These are phyloP conservation scores for Hymenoscyphus infarciens DNA, from an alignment of 2,329 filamentous ascomycete genomes.

Conservation along the genomic window DNA sequence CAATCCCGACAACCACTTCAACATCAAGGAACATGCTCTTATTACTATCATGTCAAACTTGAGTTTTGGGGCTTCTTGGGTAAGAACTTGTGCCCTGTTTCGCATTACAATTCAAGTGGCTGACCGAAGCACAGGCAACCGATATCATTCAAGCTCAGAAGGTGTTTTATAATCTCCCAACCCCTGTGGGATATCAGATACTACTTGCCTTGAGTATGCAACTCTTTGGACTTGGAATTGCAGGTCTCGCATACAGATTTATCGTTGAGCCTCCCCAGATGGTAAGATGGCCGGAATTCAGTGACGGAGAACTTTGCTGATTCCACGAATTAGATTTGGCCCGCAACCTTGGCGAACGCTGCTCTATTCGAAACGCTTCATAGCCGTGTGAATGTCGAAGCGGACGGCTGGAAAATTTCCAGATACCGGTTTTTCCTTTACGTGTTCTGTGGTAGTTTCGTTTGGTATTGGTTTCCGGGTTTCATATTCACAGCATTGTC, in stretches of 20 bases:
- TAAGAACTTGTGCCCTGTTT: constrained; percentile 31
- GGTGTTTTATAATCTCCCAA: constrained; percentile 19
- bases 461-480: constrained; percentile 56
- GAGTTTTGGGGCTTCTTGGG: constrained; percentile 37
- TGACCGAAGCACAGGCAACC: neutral
- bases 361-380: constrained; percentile 46
- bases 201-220: constrained; percentile 58
- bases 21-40: constrained; percentile 65
- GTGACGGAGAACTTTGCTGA: no score
- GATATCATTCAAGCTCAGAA: neutral
- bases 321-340: no score
- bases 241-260: constrained; percentile 55
- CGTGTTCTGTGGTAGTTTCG: constrained; percentile 33
- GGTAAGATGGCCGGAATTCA: no score
- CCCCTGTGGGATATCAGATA: constrained; percentile 47
- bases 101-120: constrained; percentile 29
- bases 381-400: constrained; percentile 53
- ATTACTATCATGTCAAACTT: constrained; percentile 58
- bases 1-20: constrained; percentile 65
- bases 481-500: constrained; percentile 63
- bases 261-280: constrained; percentile 45
- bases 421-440: constrained; percentile 38
- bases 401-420: constrained; percentile 49
- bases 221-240: constrained; percentile 60
- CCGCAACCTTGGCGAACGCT: constrained; percentile 19